phyloP scores from a whole-genome alignment of 345 rosid species.

The Eucalyptus melliodora region DNA sequence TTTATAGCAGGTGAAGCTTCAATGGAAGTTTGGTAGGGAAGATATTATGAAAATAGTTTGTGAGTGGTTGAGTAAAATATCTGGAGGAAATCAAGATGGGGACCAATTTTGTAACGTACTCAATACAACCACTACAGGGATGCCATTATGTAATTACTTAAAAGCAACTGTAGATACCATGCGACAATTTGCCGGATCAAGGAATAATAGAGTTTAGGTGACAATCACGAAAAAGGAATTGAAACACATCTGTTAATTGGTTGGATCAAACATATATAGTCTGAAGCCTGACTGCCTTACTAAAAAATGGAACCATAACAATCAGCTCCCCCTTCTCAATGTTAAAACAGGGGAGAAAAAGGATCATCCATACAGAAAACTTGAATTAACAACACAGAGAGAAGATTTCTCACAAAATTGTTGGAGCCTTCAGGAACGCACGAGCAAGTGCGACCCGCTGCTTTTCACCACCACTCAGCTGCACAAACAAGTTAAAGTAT shows the following conservation, averaged over 20 bases:
- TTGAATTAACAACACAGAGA: background rate
- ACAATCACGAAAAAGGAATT: background rate
- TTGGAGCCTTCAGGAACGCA: slow-evolving; percentile 79
- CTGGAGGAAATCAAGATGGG: background rate
- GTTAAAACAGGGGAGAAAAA: background rate
- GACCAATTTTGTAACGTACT: background rate
- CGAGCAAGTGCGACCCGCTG: slow-evolving; percentile 98
- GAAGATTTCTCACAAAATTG: slow-evolving; percentile 57
- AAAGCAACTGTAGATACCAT: background rate
- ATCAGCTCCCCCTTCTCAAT: background rate
- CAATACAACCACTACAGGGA: background rate
- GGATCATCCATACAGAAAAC: background rate
- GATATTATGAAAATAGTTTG: background rate
- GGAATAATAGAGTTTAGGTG: background rate
- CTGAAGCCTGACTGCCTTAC: background rate
- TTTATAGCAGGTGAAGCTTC: background rate
- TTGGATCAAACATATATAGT: background rate
- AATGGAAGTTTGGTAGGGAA: background rate
- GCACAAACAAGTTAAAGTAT: slow-evolving; percentile 4
- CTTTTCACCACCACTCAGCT: slow-evolving; percentile 99
- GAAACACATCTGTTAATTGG: background rate
- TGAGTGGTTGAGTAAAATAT: background rate
- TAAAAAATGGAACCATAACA: background rate
- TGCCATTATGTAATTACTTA: background rate
- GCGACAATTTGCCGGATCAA: background rate